Conservation (phyloP, 2,329 filamentous ascomycete genomes). For the Sphaerostilbella broomeana region DNA sequence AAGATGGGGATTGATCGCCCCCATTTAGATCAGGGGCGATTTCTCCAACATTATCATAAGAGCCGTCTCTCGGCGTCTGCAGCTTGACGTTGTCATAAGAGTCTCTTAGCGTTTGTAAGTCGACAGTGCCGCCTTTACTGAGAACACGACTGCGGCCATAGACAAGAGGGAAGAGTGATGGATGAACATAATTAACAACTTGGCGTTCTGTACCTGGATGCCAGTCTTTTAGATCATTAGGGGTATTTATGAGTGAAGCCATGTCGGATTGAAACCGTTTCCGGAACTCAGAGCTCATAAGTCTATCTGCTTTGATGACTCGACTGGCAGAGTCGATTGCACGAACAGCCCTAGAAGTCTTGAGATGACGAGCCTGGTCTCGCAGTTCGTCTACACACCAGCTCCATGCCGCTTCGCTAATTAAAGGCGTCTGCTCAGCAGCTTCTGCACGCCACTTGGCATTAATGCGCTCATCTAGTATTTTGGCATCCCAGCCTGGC, state of each 20-base stretch:
- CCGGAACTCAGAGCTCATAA: no score
- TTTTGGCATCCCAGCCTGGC: conserved; percentile 20
- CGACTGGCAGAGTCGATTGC: no score
- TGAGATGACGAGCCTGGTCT: no score
- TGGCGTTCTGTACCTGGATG: conserved; percentile 46
- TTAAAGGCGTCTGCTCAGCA: background rate
- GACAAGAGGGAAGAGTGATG: conserved; percentile 9
- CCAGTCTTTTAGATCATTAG: conserved; percentile 33
- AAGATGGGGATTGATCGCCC: no score
- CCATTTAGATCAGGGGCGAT: background rate
- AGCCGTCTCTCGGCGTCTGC: background rate
- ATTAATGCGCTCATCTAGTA: conserved; percentile 19
- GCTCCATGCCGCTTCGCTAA: background rate
- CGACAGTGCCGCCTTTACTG: conserved; percentile 20
- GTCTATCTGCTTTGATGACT: no score
- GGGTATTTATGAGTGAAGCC: background rate
- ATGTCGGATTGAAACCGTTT: conserved; percentile 1
- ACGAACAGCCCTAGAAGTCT: no score
- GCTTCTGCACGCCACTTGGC: conserved; percentile 19
- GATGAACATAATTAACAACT: conserved; percentile 52
- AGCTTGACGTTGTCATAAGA: background rate
- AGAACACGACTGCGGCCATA: conserved; percentile 14
- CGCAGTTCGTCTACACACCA: no score
- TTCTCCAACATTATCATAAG: background rate
- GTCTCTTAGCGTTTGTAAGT: conserved; percentile 19